Evolutionary conservation across 345 rosid species (phyloP).

Genomic region (Carallia pectinifolia): DNA sequence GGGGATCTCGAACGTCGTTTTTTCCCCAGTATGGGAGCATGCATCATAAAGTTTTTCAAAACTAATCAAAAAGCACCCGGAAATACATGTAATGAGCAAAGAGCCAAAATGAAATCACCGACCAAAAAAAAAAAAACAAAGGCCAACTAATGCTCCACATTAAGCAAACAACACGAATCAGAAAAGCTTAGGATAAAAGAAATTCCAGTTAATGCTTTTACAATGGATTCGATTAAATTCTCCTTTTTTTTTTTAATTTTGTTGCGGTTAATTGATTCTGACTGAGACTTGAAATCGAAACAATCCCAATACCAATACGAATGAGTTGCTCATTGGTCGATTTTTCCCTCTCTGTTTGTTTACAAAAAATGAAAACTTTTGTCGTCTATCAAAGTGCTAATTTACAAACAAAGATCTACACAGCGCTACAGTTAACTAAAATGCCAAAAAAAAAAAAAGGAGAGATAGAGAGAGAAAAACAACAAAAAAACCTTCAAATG

Average conservation of each 20-base stretch:
- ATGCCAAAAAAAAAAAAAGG: not conserved
- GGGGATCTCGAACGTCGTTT: too few relatives aligned
- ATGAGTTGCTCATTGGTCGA: too few relatives aligned
- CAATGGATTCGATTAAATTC: too few relatives aligned
- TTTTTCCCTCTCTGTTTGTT: too few relatives aligned
- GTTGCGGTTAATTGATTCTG: too few relatives aligned
- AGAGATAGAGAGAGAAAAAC: not conserved
- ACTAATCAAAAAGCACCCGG: not conserved
- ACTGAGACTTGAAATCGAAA: too few relatives aligned
- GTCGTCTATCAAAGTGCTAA: too few relatives aligned
- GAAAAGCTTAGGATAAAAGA: not conserved
- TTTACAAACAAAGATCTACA: not conserved
- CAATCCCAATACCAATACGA: too few relatives aligned
- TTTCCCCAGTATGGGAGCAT: too few relatives aligned
- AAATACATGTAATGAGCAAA: not conserved
- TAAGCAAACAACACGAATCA: constrained; percentile 9
- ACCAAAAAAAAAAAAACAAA: not conserved
- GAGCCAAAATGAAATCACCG: not conserved
- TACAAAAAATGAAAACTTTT: too few relatives aligned
- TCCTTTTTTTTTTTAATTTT: too few relatives aligned
- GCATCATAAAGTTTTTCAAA: too few relatives aligned
- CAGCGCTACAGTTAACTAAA: not conserved
- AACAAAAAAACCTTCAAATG: constrained; percentile 73
- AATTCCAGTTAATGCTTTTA: not conserved
- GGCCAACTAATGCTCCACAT: not conserved